Percentiles rank a stretch among this genome's conserved stretches.
Conservation (phyloP, 2,329 filamentous ascomycete genomes). For the Thelonectria discophora region DNA sequence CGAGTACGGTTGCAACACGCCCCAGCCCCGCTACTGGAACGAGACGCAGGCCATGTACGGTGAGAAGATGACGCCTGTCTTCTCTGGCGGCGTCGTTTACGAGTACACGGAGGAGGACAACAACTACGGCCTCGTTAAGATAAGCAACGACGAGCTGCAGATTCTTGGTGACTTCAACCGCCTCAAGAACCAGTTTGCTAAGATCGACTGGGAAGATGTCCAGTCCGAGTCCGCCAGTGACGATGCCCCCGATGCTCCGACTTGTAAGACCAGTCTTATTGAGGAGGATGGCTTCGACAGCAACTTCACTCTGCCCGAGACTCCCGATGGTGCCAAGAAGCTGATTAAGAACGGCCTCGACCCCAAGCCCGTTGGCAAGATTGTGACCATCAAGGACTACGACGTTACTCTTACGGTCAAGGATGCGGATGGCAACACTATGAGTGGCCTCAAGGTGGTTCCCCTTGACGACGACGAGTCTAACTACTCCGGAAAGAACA, state of each 20-base stretch:
- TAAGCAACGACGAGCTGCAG: conserved; percentile 66
- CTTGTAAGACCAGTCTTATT: conserved; percentile 75
- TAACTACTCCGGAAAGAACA: conserved; percentile 58
- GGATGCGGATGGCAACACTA: conserved; percentile 51
- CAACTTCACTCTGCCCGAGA: conserved; percentile 79
- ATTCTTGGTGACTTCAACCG: conserved; percentile 75
- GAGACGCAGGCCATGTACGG: conserved; percentile 80
- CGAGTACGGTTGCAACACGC: conserved; percentile 81
- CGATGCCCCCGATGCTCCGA: conserved; percentile 62
- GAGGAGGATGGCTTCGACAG: conserved; percentile 72
- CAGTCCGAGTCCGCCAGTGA: conserved; percentile 68
- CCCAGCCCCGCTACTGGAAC: conserved; percentile 76
- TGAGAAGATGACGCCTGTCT: conserved; percentile 70
- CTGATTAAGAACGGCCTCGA: conserved; percentile 81
- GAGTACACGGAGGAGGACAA: conserved; percentile 79
- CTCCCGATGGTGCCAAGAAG: conserved; percentile 68
- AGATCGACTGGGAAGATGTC: conserved; percentile 75
- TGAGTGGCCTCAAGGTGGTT: conserved; percentile 59
- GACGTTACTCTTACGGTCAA: conserved; percentile 59
- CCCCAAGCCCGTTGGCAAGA: conserved; percentile 69
- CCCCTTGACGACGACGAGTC: conserved; percentile 54
- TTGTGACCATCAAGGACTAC: conserved; percentile 74
- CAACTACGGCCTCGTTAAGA: conserved; percentile 70
- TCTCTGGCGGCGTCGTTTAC: conserved; percentile 83
- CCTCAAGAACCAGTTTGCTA: conserved; percentile 77